A percentile compares a stretch with the other conserved stretches of the same genome.
These are phyloP conservation scores for Apiosordaria backusii DNA, from an alignment of 495 filamentous ascomycete genomes.

Conservation along the genomic window DNA sequence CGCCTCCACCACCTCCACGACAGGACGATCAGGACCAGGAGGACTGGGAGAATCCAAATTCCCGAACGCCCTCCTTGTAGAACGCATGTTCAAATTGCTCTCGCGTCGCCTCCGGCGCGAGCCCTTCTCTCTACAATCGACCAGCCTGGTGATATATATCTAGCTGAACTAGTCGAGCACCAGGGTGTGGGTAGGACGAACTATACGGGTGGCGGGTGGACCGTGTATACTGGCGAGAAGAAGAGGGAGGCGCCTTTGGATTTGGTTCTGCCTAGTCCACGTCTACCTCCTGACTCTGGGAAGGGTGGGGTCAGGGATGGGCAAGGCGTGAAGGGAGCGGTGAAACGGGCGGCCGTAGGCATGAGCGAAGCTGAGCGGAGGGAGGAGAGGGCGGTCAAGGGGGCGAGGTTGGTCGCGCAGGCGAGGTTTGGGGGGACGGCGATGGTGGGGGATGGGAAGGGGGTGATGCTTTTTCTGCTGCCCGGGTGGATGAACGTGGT, in stretches of 20 bases:
- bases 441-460: constrained; percentile 49
- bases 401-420: constrained; percentile 44
- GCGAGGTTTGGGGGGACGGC: constrained; percentile 54
- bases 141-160: constrained; percentile 58
- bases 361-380: constrained; percentile 24
- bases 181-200: constrained; percentile 65
- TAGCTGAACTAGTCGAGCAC: constrained; percentile 60
- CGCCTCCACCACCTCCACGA: constrained; percentile 24
- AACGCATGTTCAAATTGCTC: constrained; percentile 64
- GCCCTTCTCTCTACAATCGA: constrained; percentile 63
- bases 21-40: constrained; percentile 8
- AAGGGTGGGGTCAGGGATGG: constrained; percentile 15
- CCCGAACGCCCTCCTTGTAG: constrained; percentile 64
- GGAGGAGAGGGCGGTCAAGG: constrained; percentile 39
- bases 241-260: constrained; percentile 58
- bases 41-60: constrained; percentile 54
- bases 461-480: constrained; percentile 38
- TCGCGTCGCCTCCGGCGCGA: constrained; percentile 40
- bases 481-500: constrained; percentile 7
- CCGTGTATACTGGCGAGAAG: constrained; percentile 66
- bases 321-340: neutral
- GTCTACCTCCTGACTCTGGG: no score
- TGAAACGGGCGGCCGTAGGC: no score
- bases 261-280: constrained; percentile 38
- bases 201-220: constrained; percentile 69